These are phyloP conservation scores for Geotrichum australiense DNA, from an alignment of 1,139 yeast genomes.

Conservation along the genomic window DNA sequence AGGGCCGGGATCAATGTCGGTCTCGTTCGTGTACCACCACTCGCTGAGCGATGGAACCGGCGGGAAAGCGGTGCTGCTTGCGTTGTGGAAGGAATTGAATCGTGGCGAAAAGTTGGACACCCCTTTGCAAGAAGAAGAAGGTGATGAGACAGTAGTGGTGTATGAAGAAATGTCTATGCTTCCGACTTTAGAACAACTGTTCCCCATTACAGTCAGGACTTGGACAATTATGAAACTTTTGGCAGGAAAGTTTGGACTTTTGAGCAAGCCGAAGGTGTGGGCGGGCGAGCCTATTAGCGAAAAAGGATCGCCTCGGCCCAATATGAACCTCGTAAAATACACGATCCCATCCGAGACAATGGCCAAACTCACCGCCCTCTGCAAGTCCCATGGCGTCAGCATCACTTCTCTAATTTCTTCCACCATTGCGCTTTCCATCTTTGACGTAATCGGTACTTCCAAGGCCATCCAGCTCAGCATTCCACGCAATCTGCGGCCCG, in stretches of 20 bases:
- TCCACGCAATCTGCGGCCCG: constrained; percentile 16
- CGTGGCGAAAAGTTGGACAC: not conserved
- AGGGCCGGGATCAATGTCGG: not conserved
- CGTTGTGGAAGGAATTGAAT: constrained; percentile 7
- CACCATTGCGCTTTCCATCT: constrained; percentile 1
- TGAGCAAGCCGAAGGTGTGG: constrained; percentile 7
- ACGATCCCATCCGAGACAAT: constrained; percentile 2
- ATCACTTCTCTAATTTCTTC: constrained; percentile 10
- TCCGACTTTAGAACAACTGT: constrained; percentile 9
- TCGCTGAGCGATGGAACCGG: constrained; percentile 16
- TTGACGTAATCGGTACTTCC: not conserved
- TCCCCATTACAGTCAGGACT: constrained; percentile 5
- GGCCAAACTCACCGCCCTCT: not conserved
- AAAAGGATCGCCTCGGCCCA: not conserved
- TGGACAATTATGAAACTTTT: not conserved
- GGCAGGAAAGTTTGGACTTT: constrained; percentile 1
- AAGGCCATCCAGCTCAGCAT: not conserved
- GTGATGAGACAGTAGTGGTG: not conserved
- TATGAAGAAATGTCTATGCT: not conserved
- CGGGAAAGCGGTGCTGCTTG: constrained; percentile 10
- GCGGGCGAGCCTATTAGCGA: constrained; percentile 3
- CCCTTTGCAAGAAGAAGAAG: not conserved
- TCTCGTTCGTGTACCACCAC: constrained; percentile 14
- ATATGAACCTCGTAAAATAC: not conserved
- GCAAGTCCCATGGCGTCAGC: constrained; percentile 1